phyloP scores from a whole-genome alignment of 2,329 filamentous ascomycete genomes.

The Fusarium sp. region DNA sequence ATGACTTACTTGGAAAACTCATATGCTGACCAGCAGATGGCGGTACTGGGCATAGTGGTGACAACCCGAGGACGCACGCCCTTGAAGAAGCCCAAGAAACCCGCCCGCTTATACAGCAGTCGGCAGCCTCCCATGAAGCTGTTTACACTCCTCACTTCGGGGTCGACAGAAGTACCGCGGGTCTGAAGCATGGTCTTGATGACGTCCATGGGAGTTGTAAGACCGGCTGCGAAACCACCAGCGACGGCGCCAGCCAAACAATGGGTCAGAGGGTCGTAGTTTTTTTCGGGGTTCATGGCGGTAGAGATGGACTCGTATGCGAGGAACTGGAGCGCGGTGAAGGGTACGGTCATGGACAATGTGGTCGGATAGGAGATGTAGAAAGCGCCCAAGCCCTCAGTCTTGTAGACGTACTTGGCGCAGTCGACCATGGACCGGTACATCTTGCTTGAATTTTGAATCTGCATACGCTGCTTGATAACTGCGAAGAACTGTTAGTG shows the following conservation, averaged over 20 bases:
- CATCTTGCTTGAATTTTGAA: constrained; percentile 89
- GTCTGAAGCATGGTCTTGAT: constrained; percentile 99
- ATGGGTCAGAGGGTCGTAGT: constrained; percentile 94
- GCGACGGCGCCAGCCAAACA: constrained; percentile 93
- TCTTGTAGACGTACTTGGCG: constrained; percentile 87
- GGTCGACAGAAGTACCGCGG: constrained; percentile 84
- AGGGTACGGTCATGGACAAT: constrained; percentile 97
- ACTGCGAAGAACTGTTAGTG: constrained; percentile 68
- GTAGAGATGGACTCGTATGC: constrained; percentile 98
- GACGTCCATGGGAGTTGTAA: constrained; percentile 97
- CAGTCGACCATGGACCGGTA: constrained; percentile 92
- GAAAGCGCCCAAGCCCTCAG: constrained; percentile 91
- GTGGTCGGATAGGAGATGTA: constrained; percentile 99
- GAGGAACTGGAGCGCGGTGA: constrained; percentile 96
- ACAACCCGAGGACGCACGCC: constrained; percentile 92
- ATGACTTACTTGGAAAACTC: constrained; percentile 76
- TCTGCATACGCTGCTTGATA: constrained; percentile 99
- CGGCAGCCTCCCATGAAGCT: constrained; percentile 84
- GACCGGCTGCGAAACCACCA: constrained; percentile 91
- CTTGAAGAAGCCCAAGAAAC: constrained; percentile 90
- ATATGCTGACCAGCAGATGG: constrained; percentile 96
- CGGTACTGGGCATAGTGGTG: constrained; percentile 98
- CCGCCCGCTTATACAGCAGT: constrained; percentile 88
- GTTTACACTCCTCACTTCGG: constrained; percentile 87
- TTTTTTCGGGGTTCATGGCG: constrained; percentile 86